A percentile compares a stretch with the other conserved stretches of the same genome.
Conservation (phyloP, 257 asterid species). For the Verbena officinalis region DNA sequence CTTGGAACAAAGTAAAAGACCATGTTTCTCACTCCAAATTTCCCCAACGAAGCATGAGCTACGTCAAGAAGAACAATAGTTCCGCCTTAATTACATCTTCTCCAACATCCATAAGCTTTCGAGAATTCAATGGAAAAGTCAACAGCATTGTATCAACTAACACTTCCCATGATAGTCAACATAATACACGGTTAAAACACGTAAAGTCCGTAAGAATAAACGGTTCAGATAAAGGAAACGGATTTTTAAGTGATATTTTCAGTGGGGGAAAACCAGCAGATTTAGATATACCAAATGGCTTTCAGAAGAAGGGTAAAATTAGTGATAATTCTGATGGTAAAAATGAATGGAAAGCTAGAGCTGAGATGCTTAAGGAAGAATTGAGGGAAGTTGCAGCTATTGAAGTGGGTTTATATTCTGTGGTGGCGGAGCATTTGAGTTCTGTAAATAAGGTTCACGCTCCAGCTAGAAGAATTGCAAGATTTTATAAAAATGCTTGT, state of each 20-base stretch:
- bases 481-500: slow-evolving; percentile 75
- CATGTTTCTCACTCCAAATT: slow-evolving; percentile 45
- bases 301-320: slow-evolving; percentile 36
- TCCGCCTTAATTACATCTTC: slow-evolving; percentile 46
- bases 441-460: slow-evolving; percentile 82
- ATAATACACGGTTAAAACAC: slow-evolving; percentile 47
- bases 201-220: slow-evolving; percentile 49
- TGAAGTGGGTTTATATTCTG: slow-evolving; percentile 79
- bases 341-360: slow-evolving; percentile 54
- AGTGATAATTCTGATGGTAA: slow-evolving; percentile 39
- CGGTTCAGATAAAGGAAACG: slow-evolving; percentile 41
- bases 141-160: slow-evolving; percentile 31
- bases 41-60: slow-evolving; percentile 65
- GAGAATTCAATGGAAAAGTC: slow-evolving; percentile 40
- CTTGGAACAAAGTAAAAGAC: slow-evolving; percentile 42
- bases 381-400: slow-evolving; percentile 77
- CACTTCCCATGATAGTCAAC: slow-evolving; percentile 6
- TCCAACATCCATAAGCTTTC: slow-evolving; percentile 50
- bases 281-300: slow-evolving; percentile 34
- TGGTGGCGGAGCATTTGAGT: slow-evolving; percentile 81
- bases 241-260: slow-evolving; percentile 26
- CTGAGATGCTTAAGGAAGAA: slow-evolving; percentile 82
- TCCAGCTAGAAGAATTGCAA: slow-evolving; percentile 85
- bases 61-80: slow-evolving; percentile 45
- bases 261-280: slow-evolving; percentile 47